phyloP scores from a whole-genome alignment of 192 early-diverging fungal genomes.

The Coemansia sp. region DNA sequence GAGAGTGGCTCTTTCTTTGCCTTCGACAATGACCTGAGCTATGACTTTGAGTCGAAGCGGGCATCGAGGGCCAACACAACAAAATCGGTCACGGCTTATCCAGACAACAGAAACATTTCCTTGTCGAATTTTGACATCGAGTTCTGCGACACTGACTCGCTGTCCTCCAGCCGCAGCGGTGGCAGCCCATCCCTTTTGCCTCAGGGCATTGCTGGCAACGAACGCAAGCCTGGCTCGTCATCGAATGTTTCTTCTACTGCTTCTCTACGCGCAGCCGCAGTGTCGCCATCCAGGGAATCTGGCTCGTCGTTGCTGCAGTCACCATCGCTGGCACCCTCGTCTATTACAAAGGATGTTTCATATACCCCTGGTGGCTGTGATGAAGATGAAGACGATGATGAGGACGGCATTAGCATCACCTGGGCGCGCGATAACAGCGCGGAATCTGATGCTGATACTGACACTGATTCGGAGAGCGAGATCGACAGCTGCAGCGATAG shows the following conservation, averaged over 20 bases:
- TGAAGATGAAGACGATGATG: conserved; percentile 6
- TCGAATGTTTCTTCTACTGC: not conserved
- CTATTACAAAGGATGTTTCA: not conserved
- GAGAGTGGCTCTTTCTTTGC: conserved; percentile 6
- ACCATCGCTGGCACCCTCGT: not conserved
- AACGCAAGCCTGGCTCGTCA: not conserved
- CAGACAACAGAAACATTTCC: not conserved
- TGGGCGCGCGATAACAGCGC: not conserved
- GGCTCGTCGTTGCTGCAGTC: no score
- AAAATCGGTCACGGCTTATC: conserved; percentile 4
- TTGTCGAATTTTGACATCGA: not conserved
- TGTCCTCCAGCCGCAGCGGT: not conserved
- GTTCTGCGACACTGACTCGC: not conserved
- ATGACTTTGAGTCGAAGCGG: not conserved
- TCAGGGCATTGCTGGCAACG: not conserved
- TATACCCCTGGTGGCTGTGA: conserved; percentile 8
- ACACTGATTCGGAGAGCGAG: conserved; percentile 14
- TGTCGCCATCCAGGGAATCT: no score
- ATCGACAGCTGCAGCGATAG: conserved; percentile 2
- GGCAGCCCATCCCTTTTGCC: not conserved
- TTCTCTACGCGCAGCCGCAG: no score
- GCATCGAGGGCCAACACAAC: not conserved
- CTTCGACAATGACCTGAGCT: conserved; percentile 11
- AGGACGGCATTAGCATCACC: conserved; percentile 13
- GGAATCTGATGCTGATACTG: conserved; percentile 6